Base-by-base conservation (phyloP, 768 basidiomycete genomes). In the Leccinum sublutescens region DNA sequence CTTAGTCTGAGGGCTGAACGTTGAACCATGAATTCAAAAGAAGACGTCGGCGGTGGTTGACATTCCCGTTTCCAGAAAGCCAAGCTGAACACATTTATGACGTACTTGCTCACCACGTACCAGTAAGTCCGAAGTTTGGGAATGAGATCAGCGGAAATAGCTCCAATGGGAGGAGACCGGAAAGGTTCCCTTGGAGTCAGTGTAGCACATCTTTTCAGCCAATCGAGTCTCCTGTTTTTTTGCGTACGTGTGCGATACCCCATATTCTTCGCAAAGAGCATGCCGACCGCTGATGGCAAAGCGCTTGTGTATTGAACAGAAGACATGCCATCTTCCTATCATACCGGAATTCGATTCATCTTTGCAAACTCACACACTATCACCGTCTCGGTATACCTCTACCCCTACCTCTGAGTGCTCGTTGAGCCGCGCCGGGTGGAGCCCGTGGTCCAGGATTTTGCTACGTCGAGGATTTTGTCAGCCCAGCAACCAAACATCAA, bases 391-490 rank as follows among this genome's bases (percentile, higher is more conserved):
- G 86, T 78, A 86, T 82, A 56, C 95, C 94, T 59, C 94, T 82
- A 27, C 95, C 95, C 63, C 95, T 81, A 48, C 93, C 93, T 69
- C 94, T 82, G 62, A 96, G 72, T 14, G 91, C 94, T 48, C 91
- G 81, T 69, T 91, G 88, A 12, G 93, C 92, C 9, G 92, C 79
- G n/a, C 94, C 95, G n/a, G 93, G 88, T 14, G 95, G 94, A 47
- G 91, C 91, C 66, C 80, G 86, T 19, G 95, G 95, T n/a, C 95
- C 95, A 25, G 92, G 70, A 66, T 86, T 85, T 76, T 80, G 82
- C 92, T 93, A 63, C 12, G 48, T 55, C 43, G 33, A 34, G 33
- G 54, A 54, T 52, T 57, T 48, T 14, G 62, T 78, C 50, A 69
- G 57, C 54, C 36, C 59, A 48, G 55, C 25, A 25, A 58, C 53